Percentiles rank a stretch among this genome's conserved stretches.
phyloP scores from a whole-genome alignment of 192 early-diverging fungal species.

The Rhizophagus sp. region DNA sequence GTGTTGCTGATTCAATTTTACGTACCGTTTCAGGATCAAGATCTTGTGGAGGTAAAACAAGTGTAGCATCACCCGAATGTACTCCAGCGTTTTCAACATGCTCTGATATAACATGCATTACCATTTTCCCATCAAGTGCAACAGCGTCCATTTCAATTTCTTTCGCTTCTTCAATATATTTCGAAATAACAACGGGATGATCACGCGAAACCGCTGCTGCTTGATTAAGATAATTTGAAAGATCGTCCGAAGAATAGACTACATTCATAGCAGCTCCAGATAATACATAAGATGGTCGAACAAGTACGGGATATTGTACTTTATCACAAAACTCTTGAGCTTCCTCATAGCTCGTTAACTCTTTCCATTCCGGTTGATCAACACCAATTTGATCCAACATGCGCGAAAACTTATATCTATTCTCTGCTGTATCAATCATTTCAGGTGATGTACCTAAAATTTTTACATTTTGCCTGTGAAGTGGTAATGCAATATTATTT shows the following conservation, averaged over 20 bases:
- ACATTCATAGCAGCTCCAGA: conserved; percentile 99
- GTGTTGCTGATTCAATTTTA: conserved; percentile 74
- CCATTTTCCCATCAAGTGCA: conserved; percentile 77
- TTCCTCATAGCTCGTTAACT: conserved; percentile 80
- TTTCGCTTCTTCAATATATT: conserved; percentile 92
- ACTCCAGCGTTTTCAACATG: conserved; percentile 98
- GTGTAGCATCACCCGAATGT: conserved; percentile 95
- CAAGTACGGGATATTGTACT: conserved; percentile 91
- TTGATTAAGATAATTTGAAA: conserved; percentile 72
- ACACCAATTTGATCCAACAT: conserved; percentile 90
- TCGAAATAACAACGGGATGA: conserved; percentile 96
- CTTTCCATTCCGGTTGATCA: conserved; percentile 97
- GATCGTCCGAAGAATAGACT: conserved; percentile 73
- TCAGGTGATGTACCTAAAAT: conserved; percentile 89
- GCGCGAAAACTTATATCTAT: conserved; percentile 93
- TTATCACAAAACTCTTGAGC: conserved; percentile 81
- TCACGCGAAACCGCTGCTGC: conserved; percentile 89
- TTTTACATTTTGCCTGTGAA: conserved; percentile 75
- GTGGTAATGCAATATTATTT: conserved; percentile 91
- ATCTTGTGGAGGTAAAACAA: conserved; percentile 79
- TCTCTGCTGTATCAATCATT: conserved; percentile 92
- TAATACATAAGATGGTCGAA: conserved; percentile 94
- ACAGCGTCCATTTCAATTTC: conserved; percentile 97
- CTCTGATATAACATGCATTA: conserved; percentile 91
- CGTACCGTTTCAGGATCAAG: conserved; percentile 52